phyloP scores from a whole-genome alignment of 371 early-diverging fungal genomes.

The Aphelidium insulamus region DNA sequence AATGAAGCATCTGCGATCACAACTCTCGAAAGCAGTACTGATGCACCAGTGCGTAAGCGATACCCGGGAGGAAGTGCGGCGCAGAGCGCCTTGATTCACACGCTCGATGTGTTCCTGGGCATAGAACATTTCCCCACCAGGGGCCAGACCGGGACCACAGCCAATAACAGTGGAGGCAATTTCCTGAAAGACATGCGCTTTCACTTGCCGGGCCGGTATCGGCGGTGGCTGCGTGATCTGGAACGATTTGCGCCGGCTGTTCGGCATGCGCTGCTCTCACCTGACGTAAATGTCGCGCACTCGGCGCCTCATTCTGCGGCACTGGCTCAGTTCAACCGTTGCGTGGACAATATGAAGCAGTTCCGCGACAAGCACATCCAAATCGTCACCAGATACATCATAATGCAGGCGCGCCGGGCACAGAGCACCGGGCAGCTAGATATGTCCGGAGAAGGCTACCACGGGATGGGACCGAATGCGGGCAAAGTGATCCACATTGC shows the following conservation, averaged over 20 bases:
- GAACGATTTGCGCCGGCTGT: constrained; percentile 26
- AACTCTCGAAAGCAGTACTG: no score
- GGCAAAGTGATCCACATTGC: not conserved
- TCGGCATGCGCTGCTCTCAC: constrained; percentile 23
- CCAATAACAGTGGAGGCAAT: constrained; percentile 15
- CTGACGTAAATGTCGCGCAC: constrained; percentile 25
- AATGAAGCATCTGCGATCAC: no score
- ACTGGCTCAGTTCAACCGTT: no score
- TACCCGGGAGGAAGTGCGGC: constrained; percentile 91
- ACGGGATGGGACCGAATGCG: constrained; percentile 3
- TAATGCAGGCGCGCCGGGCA: constrained; percentile 60
- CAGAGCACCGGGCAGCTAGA: constrained; percentile 18
- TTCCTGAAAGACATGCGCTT: constrained; percentile 69
- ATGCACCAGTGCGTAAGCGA: no score
- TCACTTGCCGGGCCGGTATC: constrained; percentile 74
- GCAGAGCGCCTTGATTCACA: constrained; percentile 78
- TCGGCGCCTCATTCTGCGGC: no score
- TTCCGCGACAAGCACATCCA: constrained; percentile 83
- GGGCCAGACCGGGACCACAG: constrained; percentile 11
- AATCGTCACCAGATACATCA: constrained; percentile 74
- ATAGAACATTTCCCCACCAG: constrained; percentile 70
- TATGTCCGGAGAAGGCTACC: constrained; percentile 3
- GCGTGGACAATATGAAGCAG: constrained; percentile 46
- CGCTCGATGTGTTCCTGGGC: constrained; percentile 71
- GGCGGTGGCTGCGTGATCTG: constrained; percentile 59